A percentile compares a stretch with the other conserved stretches of the same genome.
Conservation (phyloP, 208 protist species). For the Leishmania aethiopica region DNA sequence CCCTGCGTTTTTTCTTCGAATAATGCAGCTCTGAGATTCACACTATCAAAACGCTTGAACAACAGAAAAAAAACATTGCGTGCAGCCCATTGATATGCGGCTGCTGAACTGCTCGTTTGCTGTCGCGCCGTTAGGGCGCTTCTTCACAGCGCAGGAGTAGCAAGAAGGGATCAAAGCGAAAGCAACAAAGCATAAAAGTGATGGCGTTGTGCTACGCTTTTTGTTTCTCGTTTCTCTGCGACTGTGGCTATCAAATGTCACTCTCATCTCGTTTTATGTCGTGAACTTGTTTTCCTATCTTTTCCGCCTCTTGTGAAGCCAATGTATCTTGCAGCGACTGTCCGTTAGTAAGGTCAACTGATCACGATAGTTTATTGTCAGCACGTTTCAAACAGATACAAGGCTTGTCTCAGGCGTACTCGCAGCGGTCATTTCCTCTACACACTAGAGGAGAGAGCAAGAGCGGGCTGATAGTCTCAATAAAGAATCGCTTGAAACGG, state of each 20-base stretch:
- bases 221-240: no score
- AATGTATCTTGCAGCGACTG: neutral
- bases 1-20: no score
- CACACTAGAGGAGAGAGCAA: neutral
- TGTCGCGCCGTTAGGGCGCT: no score
- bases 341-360: neutral
- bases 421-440: neutral
- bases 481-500: neutral
- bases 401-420: neutral
- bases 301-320: neutral
- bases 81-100: no score
- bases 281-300: accelerated
- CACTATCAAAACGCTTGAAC: no score
- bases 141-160: no score
- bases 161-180: no score
- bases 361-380: neutral
- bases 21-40: no score
- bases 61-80: no score
- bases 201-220: no score
- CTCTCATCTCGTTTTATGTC: neutral
- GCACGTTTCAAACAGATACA: neutral
- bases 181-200: no score
- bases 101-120: no score
- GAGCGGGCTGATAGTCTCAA: neutral
- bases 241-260: neutral